Base-by-base conservation (phyloP, 208 protist genomes). In the Willaertia magna region DNA sequence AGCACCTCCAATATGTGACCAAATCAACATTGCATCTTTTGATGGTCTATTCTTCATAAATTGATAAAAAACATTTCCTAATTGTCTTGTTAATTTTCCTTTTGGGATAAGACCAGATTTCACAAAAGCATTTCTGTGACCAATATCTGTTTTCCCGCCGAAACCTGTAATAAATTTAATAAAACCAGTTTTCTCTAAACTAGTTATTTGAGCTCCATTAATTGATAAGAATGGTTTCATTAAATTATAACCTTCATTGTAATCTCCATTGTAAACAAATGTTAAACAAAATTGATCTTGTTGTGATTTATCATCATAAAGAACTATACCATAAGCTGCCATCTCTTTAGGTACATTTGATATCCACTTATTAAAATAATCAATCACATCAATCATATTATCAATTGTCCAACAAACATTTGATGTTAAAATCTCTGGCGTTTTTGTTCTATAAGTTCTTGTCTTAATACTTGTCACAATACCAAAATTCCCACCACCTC, bases 401-500 rank as follows among this genome's bases (percentile, higher is more conserved):
- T 76, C 67, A 76, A 76, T 44, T 44, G 39, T 76, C 67, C 67
- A 76, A 76, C 67, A 76, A 44, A 76, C 44, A 6, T 76, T 9
- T 76, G 67, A 7, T 0, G 67, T 76, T 4, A 76, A 44, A 44
- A 76, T 76, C 0, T 42, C 9, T n/a, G n/a, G n/a, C n/a, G n/a
- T n/a, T 44, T 44, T 7, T 12, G 67, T 0, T 44, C 34, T 12
- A 44, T 76, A 76, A 3, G 34, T 44, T 76, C 22, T 7, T 44
- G 67, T 44, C n/a, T 26, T 84, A 18, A 89, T 85, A 2, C 61
- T 55, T 0, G 74, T 87, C 3, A 89, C 86, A 20, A 88, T 86
- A 22, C 86, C 88, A 86, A 89, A 89, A 74, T 76, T 89, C 18
- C 79, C 42, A 43, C 88, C 88, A 16, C 86, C 86, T 4, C 82